Evolutionary conservation across 805 yeast species (phyloP).

Genomic region (Candida tallmaniae): DNA sequence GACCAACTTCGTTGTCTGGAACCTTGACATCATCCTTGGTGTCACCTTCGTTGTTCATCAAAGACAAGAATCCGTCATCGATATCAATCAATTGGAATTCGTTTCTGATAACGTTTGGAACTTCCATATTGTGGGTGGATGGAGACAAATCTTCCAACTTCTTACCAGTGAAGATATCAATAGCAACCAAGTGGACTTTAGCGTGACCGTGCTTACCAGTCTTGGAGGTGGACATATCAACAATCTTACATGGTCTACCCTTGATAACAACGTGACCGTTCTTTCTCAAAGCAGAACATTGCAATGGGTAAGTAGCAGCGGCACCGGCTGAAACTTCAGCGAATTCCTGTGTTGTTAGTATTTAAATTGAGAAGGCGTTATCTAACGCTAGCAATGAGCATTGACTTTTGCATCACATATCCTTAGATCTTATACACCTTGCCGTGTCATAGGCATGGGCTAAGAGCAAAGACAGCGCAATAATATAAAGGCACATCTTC

Average conservation of each 20-base stretch:
- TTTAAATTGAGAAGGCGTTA: too few species aligned
- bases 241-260: constrained; percentile 99
- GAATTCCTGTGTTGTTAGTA: constrained; percentile 59
- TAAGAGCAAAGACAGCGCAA: too few species aligned
- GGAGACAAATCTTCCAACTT: constrained; percentile 99
- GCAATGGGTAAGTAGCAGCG: constrained; percentile 97
- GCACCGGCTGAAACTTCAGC: constrained; percentile 99
- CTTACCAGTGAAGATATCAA: constrained; percentile 98
- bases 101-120: constrained; percentile 93
- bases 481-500: too few species aligned
- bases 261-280: constrained; percentile 98
- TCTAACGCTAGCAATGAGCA: too few species aligned
- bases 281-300: constrained; percentile 99
- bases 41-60: constrained; percentile 96
- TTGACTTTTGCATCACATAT: too few species aligned
- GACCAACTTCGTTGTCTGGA: constrained; percentile 98
- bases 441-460: too few species aligned
- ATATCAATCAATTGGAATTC: constrained; percentile 97
- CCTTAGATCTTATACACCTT: too few species aligned
- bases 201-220: constrained; percentile 99
- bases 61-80: constrained; percentile 95
- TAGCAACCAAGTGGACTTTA: constrained; percentile 98
- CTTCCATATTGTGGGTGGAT: constrained; percentile 99
- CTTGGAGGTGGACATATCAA: constrained; percentile 99
- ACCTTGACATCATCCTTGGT: constrained; percentile 98